Percentiles rank a stretch among this genome's conserved stretches.
Evolutionary conservation across 176 grass and related monocot genomes (phyloP).

Genomic region (Hordeum marinum): DNA sequence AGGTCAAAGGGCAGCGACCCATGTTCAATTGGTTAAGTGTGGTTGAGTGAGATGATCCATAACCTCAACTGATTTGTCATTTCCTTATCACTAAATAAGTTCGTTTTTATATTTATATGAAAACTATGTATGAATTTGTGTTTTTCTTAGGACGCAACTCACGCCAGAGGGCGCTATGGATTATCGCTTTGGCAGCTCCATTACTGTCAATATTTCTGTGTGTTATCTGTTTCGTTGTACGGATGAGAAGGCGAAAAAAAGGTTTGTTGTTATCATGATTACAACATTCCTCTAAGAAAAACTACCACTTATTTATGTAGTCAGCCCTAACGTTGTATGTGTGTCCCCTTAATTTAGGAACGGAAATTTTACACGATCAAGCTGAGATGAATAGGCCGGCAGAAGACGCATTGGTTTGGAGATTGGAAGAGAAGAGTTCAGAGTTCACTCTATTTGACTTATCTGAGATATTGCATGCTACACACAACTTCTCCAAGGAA

Average conservation of each 20-base stretch:
- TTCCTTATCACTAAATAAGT: background rate
- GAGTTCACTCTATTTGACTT: slow-evolving; percentile 25
- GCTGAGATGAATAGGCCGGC: background rate
- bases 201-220: background rate
- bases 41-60: too few relatives aligned
- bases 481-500: slow-evolving; percentile 26
- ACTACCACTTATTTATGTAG: background rate
- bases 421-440: slow-evolving; percentile 9
- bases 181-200: background rate
- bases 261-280: background rate
- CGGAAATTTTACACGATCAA: background rate
- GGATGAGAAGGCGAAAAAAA: slow-evolving; percentile 1
- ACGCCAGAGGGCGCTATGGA: background rate
- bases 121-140: background rate
- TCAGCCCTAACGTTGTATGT: background rate
- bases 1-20: background rate
- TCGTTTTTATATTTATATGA: background rate
- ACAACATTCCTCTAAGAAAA: background rate
- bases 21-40: too few relatives aligned
- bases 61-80: background rate
- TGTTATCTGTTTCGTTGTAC: background rate
- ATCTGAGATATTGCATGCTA: background rate
- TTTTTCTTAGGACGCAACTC: background rate
- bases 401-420: background rate
- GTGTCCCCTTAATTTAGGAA: background rate